These are phyloP conservation scores for Trichophyton simii DNA, from an alignment of 2,329 filamentous ascomycete genomes.

Conservation along the genomic window DNA sequence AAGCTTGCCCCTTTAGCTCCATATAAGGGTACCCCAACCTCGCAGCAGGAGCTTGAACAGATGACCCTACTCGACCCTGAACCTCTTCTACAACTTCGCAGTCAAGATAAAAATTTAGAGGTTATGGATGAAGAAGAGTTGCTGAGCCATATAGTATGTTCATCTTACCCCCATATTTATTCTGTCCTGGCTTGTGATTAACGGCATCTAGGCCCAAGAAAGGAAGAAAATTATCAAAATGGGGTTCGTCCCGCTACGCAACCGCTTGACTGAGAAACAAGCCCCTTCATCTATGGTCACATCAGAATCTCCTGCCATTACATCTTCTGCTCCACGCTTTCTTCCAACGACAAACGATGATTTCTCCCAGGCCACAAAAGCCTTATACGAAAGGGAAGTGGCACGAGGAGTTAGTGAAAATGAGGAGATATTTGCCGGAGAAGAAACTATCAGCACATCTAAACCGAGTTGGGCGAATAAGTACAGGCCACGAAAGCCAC, in stretches of 20 bases:
- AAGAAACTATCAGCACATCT: constrained; percentile 60
- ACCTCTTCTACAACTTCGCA: constrained; percentile 49
- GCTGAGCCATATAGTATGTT: constrained; percentile 41
- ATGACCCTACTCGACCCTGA: constrained; percentile 47
- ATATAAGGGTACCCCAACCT: neutral
- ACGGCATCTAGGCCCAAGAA: constrained; percentile 35
- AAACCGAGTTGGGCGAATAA: constrained; percentile 71
- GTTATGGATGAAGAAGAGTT: constrained; percentile 48
- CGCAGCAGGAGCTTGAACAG: neutral
- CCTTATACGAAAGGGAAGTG: constrained; percentile 82
- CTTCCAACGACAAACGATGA: constrained; percentile 59
- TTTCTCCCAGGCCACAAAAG: constrained; percentile 75
- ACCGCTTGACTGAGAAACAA: constrained; percentile 27
- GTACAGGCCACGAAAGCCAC: constrained; percentile 78
- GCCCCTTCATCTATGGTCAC: constrained; percentile 22
- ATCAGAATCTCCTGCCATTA: constrained; percentile 27
- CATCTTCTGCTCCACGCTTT: constrained; percentile 53
- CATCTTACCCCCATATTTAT: too few species aligned
- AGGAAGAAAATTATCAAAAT: constrained; percentile 50
- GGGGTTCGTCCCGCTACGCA: constrained; percentile 54
- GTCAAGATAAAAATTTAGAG: constrained; percentile 51
- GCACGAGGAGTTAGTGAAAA: constrained; percentile 84
- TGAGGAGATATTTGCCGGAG: constrained; percentile 87
- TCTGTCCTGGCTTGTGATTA: neutral
- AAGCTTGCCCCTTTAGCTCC: constrained; percentile 42